Evolutionary conservation across 352 stramenopile species (phyloP), one percentile per base, ranked within the genome.

Genomic region (Nothophytophthora sp.): DNA sequence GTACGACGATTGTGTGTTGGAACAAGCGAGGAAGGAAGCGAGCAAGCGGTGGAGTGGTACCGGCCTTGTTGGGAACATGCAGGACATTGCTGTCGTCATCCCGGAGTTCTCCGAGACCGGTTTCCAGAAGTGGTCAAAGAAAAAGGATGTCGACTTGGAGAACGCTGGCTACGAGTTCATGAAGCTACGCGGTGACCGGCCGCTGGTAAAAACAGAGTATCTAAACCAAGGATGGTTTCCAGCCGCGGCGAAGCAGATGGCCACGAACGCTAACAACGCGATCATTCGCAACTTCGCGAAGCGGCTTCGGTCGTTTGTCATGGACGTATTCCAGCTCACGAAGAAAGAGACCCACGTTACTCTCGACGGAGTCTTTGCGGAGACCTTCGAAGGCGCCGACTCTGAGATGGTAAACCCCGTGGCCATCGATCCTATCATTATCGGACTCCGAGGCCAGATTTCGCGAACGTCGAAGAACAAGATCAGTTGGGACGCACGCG

Each of bases 401-500:
- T n/a, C n/a, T 8, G 23, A 36, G 0, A 4, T n/a, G n/a, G n/a
- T n/a, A n/a, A n/a, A n/a, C n/a, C n/a, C n/a, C n/a, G n/a, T n/a
- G n/a, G 25, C n/a, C 23, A 5, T 20, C 13, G 46, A 55, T 20
- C 34, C 16, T 8, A 16, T 55, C 13, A 55, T 55, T 18, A 12
- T n/a, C 1, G 25, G 37, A 3, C 18, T 55, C 22, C 46, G 36
- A 3, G 18, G 13, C n/a, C 44, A 46, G 36, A 35, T 39, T 1
- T 11, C 27, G 12, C 19, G 34, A 2, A 46, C 46, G 6, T 39
- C 34, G 33, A 18, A 46, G 5, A 40, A 35, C 4, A 55, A 55
- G 27, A 45, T 46, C 24, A 47, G 46, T 25, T 55, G 46, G 36
- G 46, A 23, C 1, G 24, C 46, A 13, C 34, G 38, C 12, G n/a